Percentiles rank a stretch among this genome's conserved stretches.
phyloP scores from a whole-genome alignment of 495 filamentous ascomycete species.

The Elasticomyces elasticus region DNA sequence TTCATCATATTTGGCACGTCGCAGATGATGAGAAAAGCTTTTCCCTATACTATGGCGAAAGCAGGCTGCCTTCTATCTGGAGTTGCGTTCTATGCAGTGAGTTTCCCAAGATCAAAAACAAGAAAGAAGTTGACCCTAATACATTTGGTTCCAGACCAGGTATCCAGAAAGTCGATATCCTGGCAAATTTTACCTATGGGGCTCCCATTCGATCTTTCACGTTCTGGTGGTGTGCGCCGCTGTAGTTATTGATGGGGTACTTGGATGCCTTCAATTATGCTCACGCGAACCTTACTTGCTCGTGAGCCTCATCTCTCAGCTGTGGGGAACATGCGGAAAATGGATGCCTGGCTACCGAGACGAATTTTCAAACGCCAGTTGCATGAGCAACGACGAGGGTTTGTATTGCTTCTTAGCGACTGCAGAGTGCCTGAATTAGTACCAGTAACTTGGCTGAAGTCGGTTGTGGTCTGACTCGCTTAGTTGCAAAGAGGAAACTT shows the following conservation, averaged over 20 bases:
- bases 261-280: constrained; percentile 23
- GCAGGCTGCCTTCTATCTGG: constrained; percentile 20
- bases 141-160: constrained; percentile 13
- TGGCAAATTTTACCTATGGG: constrained; percentile 12
- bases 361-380: too few species aligned
- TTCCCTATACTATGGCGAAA: constrained; percentile 28
- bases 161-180: constrained; percentile 8
- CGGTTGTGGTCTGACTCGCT: too few species aligned
- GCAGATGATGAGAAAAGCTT: constrained; percentile 20
- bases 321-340: too few species aligned
- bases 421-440: too few species aligned
- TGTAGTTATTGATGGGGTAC: constrained; percentile 10
- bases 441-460: too few species aligned
- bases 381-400: too few species aligned
- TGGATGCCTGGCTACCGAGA: too few species aligned
- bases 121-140: constrained; percentile 9
- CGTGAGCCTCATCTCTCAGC: too few species aligned
- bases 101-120: constrained; percentile 7
- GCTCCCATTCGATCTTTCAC: constrained; percentile 13
- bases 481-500: too few species aligned
- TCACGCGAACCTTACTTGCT: constrained; percentile 29
- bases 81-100: constrained; percentile 13
- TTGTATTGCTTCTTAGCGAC: too few species aligned
- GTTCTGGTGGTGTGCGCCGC: constrained; percentile 7
- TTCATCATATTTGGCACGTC: constrained; percentile 5